Base-by-base conservation (phyloP, 2,329 filamentous ascomycete species). In the Apiospora hydei region DNA sequence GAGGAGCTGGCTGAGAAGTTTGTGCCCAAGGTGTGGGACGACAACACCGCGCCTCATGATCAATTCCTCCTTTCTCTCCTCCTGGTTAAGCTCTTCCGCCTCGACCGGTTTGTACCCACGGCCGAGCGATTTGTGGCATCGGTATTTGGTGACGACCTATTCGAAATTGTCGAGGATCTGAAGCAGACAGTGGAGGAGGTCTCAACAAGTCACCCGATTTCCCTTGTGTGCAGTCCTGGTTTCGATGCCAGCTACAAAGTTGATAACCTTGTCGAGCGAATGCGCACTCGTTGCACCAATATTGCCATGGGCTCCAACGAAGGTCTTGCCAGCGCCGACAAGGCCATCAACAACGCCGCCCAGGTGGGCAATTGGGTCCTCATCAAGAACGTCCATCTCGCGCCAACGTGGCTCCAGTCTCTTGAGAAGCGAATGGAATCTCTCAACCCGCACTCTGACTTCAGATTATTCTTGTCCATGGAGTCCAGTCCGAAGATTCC, bases 161-260 rank as follows among this genome's bases (percentile, higher is more conserved):
- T 98, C 72, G 94, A 98, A 76, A 89, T 93, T 67, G 92, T 92
- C 68, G 94, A 96, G 78, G 95, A 98, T 80, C 89, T 99, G 67
- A 92, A 92, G 80, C 90, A 93, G 72, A 96, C 96, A 24, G 93
- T 97, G 71, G 89, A 91, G 69, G 92, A 97, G 82, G 94, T 98
- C 70, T 92, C 92, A 7, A 91, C 96, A 43, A 94, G 91, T 44
- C 91, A 94, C 2, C 96, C 96, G 13, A 93, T 99, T 76, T 93
- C 96, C 4, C 89, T 99, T 47, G 96, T 96, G 78, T 99, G 96
- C 7, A 98, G 93, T 78, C 95, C 96, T 73, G 96, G 96, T 49
- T 99, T 99, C 81, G 96, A 99, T 83, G 97, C 97, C 70, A 98
- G 94, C 81, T 99, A 98, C 90, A 99, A 99, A 87, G 96, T 99